Percentiles rank a stretch among this genome's conserved stretches.
Conservation (phyloP, 1,284 basidiomycete species). For the Apiotrichum gamsii region DNA sequence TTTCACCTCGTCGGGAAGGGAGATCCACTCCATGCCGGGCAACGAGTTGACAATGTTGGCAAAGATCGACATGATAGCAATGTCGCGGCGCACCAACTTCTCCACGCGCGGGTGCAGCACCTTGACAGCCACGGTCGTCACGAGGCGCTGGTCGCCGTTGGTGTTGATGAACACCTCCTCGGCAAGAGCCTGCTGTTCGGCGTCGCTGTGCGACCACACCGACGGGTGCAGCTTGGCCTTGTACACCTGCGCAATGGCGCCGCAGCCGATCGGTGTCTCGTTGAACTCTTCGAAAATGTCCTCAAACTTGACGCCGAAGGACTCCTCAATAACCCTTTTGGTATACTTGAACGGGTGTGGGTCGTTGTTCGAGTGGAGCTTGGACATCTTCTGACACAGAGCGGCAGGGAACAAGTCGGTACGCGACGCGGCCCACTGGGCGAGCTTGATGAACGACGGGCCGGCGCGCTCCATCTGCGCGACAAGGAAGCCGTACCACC, state of each 20-base stretch:
- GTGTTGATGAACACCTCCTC: conserved; percentile 3
- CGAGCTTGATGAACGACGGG: conserved; percentile 96
- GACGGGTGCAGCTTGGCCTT: conserved; percentile 75
- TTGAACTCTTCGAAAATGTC: conserved; percentile 92
- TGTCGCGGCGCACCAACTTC: conserved; percentile 77
- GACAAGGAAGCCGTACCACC: conserved; percentile 93
- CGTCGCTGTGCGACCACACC: conserved; percentile 57
- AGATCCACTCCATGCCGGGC: conserved; percentile 95
- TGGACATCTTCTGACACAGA: conserved; percentile 81
- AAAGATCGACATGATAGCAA: conserved; percentile 83
- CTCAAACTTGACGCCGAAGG: conserved; percentile 74
- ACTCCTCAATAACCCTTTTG: conserved; percentile 70
- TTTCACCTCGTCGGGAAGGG: conserved; percentile 87
- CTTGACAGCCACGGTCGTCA: conserved; percentile 88
- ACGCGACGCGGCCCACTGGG: conserved; percentile 96
- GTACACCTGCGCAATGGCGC: conserved; percentile 96
- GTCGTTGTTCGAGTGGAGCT: conserved; percentile 81
- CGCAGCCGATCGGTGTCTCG: conserved; percentile 83
- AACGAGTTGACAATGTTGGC: conserved; percentile 70
- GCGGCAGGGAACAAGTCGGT: conserved; percentile 88
- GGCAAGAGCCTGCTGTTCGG: conserved; percentile 44
- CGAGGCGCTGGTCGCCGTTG: conserved; percentile 49
- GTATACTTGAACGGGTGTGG: conserved; percentile 81
- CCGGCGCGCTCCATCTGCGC: conserved; percentile 88
- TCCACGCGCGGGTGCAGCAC: conserved; percentile 81